phyloP scores from a whole-genome alignment of 805 yeast species.

The Candida peoriensis region DNA sequence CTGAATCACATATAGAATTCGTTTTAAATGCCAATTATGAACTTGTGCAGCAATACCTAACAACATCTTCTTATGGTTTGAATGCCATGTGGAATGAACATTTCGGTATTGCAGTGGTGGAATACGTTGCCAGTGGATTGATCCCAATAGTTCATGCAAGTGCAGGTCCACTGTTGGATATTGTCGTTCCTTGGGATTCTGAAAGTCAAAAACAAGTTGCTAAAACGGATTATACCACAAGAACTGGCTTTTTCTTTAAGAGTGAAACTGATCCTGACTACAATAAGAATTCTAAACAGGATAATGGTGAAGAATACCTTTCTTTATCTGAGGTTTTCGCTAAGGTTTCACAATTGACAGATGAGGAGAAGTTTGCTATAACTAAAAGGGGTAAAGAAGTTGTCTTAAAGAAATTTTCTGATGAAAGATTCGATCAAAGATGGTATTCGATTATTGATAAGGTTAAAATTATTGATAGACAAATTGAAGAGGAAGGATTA shows the following conservation, averaged over 20 bases:
- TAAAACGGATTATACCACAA: slow-evolving; percentile 33
- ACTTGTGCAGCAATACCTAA: slow-evolving; percentile 49
- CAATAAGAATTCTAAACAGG: slow-evolving; percentile 15
- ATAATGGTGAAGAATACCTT: slow-evolving; percentile 32
- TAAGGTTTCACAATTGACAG: slow-evolving; percentile 34
- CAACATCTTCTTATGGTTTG: slow-evolving; percentile 64
- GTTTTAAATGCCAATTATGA: slow-evolving; percentile 71
- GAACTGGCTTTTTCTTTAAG: slow-evolving; percentile 78
- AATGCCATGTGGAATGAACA: slow-evolving; percentile 99
- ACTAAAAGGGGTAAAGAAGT: slow-evolving; percentile 42
- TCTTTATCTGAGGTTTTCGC: slow-evolving; percentile 45
- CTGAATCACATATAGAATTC: slow-evolving; percentile 41
- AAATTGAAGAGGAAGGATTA: background rate
- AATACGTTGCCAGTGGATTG: slow-evolving; percentile 78
- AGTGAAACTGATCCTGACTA: slow-evolving; percentile 71
- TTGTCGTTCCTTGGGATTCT: slow-evolving; percentile 55
- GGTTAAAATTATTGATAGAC: slow-evolving; percentile 1
- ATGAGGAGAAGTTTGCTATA: slow-evolving; percentile 33
- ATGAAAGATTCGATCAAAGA: slow-evolving; percentile 43
- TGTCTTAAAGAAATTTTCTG: slow-evolving; percentile 54
- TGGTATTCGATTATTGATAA: slow-evolving; percentile 41
- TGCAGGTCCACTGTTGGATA: slow-evolving; percentile 91
- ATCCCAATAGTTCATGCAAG: slow-evolving; percentile 90
- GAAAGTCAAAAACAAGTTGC: slow-evolving; percentile 21
- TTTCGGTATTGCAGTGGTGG: slow-evolving; percentile 96